Percentiles rank a stretch among this genome's conserved stretches.
Evolutionary conservation across 441 rosid genomes (phyloP).

Genomic region (Sinapis alba): DNA sequence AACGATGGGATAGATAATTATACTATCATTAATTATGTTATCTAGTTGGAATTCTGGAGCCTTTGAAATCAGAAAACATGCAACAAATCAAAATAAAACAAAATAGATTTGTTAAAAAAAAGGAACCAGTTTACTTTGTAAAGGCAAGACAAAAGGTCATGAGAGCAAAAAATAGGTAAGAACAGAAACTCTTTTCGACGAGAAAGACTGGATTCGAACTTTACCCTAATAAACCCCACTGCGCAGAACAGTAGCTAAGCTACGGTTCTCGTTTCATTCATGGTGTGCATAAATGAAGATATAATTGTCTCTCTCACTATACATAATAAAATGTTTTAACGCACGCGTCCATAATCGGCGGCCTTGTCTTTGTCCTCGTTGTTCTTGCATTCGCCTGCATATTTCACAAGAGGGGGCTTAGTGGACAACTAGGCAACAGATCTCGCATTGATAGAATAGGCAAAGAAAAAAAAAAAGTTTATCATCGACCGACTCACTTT

Average conservation of each 20-base stretch:
- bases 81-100: not conserved
- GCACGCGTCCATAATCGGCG: slow-evolving; percentile 54
- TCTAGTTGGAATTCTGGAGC: not conserved
- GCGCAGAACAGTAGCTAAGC: slow-evolving; percentile 5
- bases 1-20: not conserved
- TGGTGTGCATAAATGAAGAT: slow-evolving; percentile 30
- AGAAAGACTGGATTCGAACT: slow-evolving; percentile 11
- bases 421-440: not conserved
- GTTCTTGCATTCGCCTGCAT: slow-evolving; percentile 80
- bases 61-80: not conserved
- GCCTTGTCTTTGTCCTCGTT: slow-evolving; percentile 60
- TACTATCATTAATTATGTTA: not conserved
- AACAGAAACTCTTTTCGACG: slow-evolving; percentile 17
- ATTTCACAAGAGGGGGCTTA: slow-evolving; percentile 17
- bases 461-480: not conserved
- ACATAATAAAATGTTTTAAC: slow-evolving; percentile 41
- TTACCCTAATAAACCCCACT: slow-evolving; percentile 29
- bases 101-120: not conserved
- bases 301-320: slow-evolving; percentile 31
- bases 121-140: not conserved
- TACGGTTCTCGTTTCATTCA: slow-evolving; percentile 27
- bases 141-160: slow-evolving; percentile 9
- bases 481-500: slow-evolving; percentile 46
- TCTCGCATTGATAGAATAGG: slow-evolving; percentile 1
- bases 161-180: slow-evolving; percentile 1